Evolutionary conservation across 2,329 filamentous ascomycete species (phyloP).

Genomic region (Onygena corvina): DNA sequence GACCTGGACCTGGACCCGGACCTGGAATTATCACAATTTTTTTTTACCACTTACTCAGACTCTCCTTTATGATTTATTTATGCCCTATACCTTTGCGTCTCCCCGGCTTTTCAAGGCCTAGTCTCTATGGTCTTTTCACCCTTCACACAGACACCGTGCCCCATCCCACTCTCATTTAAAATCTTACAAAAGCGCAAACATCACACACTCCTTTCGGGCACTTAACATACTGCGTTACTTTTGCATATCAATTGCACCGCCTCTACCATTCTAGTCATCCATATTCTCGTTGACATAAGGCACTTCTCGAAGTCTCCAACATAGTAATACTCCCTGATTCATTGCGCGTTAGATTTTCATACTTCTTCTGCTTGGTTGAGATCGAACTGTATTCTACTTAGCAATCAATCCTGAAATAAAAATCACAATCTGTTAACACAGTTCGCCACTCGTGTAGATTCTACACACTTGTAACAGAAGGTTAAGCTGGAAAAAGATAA

Average conservation of each 20-base stretch:
- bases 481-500: background rate
- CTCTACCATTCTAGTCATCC: slow-evolving; percentile 1
- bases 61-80: slow-evolving; percentile 4
- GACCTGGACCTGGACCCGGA: background rate
- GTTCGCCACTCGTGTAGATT: background rate
- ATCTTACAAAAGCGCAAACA: background rate
- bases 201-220: background rate
- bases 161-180: background rate
- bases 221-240: background rate
- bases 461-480: background rate
- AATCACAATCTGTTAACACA: background rate
- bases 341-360: background rate
- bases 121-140: no score
- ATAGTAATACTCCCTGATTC: background rate
- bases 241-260: background rate
- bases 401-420: slow-evolving; percentile 2
- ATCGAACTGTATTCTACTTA: slow-evolving; percentile 2
- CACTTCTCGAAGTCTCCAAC: background rate
- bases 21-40: background rate
- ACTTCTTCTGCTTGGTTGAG: background rate
- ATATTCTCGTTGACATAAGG: slow-evolving; percentile 1
- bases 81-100: background rate
- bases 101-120: no score
- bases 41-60: background rate
- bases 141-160: no score